These are phyloP conservation scores for Fusarium sp. DNA, from an alignment of 2,329 filamentous ascomycete genomes.

Conservation along the genomic window DNA sequence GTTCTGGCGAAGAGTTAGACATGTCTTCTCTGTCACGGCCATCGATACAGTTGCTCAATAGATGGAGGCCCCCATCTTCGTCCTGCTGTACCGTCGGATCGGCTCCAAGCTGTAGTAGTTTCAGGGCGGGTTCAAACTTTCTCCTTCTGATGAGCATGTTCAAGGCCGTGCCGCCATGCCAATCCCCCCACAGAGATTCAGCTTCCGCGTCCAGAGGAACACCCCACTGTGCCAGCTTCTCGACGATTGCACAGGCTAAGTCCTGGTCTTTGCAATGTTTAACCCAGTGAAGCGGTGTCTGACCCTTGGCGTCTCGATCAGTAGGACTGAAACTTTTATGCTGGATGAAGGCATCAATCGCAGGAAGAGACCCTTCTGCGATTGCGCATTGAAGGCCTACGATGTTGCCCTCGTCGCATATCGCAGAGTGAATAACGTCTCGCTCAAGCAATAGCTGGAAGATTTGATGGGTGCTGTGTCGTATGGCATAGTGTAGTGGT, in stretches of 20 bases:
- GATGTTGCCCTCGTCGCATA: neutral
- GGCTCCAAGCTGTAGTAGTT: neutral
- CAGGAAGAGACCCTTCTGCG: neutral
- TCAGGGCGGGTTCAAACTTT: neutral
- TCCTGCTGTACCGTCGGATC: neutral
- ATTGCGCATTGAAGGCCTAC: neutral
- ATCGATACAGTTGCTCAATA: neutral
- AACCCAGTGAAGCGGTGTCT: neutral
- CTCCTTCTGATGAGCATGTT: neutral
- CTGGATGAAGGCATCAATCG: neutral
- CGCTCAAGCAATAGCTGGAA: neutral
- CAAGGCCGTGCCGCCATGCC: neutral
- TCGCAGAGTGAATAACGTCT: neutral
- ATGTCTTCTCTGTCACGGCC: neutral
- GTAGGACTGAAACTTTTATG: neutral
- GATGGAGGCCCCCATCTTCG: fast-evolving
- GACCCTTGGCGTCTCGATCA: neutral
- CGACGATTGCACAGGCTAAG: neutral
- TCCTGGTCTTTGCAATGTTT: neutral
- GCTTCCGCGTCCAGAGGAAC: neutral
- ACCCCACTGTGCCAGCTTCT: neutral
- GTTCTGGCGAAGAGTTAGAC: no score
- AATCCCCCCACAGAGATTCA: neutral
- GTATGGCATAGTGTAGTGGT: neutral
- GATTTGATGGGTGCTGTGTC: neutral